Evolutionary conservation across 1,139 yeast species (phyloP).

Genomic region (Groenewaldozyma auringiensis): DNA sequence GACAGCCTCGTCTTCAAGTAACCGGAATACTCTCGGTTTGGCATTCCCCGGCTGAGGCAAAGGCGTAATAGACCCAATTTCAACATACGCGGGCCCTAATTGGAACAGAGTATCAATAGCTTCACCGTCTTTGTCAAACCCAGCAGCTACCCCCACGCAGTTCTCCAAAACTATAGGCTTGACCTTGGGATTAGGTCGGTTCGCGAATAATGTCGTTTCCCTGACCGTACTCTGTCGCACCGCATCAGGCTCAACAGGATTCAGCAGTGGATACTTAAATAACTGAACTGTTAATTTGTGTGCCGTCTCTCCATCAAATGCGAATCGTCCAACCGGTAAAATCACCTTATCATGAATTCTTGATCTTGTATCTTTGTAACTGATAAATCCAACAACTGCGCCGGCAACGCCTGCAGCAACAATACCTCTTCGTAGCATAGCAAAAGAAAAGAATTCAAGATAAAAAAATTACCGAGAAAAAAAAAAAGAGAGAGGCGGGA

Average conservation of each 20-base stretch:
- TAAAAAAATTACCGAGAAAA: no score
- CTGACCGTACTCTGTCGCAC: constrained; percentile 28
- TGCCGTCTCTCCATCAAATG: constrained; percentile 77
- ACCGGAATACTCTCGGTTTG: constrained; percentile 77
- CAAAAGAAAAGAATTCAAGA: background rate
- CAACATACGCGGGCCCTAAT: constrained; percentile 82
- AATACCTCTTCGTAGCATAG: background rate
- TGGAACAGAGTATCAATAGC: constrained; percentile 78
- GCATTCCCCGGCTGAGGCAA: constrained; percentile 93
- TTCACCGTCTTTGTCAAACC: constrained; percentile 89
- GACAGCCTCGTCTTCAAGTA: constrained; percentile 79
- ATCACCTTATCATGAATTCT: constrained; percentile 72
- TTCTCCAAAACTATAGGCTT: constrained; percentile 41
- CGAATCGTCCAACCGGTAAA: constrained; percentile 66
- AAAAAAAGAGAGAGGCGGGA: no score
- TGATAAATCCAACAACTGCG: constrained; percentile 37
- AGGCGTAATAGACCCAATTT: constrained; percentile 91
- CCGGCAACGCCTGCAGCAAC: constrained; percentile 9
- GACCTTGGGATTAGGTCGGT: constrained; percentile 26
- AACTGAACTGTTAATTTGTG: constrained; percentile 67
- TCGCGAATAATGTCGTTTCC: constrained; percentile 26
- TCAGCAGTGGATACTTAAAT: constrained; percentile 44
- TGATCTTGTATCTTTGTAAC: constrained; percentile 68
- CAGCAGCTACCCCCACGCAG: constrained; percentile 94
- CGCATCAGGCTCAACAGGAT: constrained; percentile 27